Evolutionary conservation across 768 basidiomycete species (phyloP), one percentile per base, ranked within the genome.

Genomic region (Trametes sanguinea): DNA sequence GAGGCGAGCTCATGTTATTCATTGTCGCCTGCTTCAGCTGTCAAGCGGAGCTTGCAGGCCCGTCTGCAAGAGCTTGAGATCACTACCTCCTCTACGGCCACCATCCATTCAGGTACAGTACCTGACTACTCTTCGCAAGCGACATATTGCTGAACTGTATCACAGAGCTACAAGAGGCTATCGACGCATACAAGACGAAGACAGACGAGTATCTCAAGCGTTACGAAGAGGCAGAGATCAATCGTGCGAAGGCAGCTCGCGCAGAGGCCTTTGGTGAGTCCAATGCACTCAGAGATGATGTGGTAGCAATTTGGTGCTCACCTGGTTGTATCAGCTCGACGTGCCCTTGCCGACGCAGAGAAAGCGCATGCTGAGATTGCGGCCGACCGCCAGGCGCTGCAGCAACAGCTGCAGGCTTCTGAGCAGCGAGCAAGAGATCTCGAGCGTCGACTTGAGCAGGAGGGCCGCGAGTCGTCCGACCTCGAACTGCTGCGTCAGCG

Each of bases 141-240:
- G 44, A 4, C 4, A 6, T n/a, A 45, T 39, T 39, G 13, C 47
- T 57, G 32, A 60, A 16, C 8, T 30, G 4, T 33, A n/a, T 6
- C 58, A 35, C 66, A 85, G 90, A 91, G 66, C 68, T 90, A 17
- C 84, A 83, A 57, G 82, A 84, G 45, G 84, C 83, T 1, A 77
- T 90, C 22, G 83, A 88, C 64, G 78, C 84, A 16, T 86, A 88
- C 74, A 85, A 88, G 68, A 75, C 81, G 33, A 89, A 90, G 68
- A 80, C 84, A 37, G 79, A 82, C 51, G 75, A 79, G 1, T 84
- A 85, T 59, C 81, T 85, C 33, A 80, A 81, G 47, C 81, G 83
- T 9, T 78, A 90, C 22, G 87, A 92, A 70, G 83, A 83, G 11
- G 81, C 85, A 0, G 90, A 92, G 68, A 84, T 90, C 53, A 85